Percentiles rank a stretch among this genome's conserved stretches.
Evolutionary conservation across 192 early-diverging fungal genomes (phyloP).

Genomic region (Entomortierella parvispora): DNA sequence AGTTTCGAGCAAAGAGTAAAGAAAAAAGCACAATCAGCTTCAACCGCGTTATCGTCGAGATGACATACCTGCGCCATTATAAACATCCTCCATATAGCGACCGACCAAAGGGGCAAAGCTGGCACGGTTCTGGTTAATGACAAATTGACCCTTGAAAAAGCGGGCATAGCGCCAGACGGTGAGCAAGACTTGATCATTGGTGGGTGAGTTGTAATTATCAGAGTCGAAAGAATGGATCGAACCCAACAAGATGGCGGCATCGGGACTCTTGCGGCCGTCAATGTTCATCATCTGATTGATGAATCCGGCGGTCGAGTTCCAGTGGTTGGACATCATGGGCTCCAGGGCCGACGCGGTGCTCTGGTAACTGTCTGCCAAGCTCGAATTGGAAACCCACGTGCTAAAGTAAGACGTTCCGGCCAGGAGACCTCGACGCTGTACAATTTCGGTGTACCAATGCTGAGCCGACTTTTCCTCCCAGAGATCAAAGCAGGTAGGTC

Average conservation of each 20-base stretch:
- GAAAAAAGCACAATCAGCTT: too few species aligned
- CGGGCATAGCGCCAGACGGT: constrained; percentile 27
- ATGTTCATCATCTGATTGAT: constrained; percentile 53
- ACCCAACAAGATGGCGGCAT: constrained; percentile 70
- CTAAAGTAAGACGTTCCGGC: constrained; percentile 65
- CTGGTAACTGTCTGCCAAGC: constrained; percentile 44
- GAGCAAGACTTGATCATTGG: constrained; percentile 45
- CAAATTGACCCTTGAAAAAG: constrained; percentile 50
- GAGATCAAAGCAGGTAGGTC: constrained; percentile 59
- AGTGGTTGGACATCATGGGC: constrained; percentile 54
- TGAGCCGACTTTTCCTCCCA: constrained; percentile 83
- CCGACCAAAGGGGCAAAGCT: constrained; percentile 69
- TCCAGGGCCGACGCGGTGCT: constrained; percentile 46
- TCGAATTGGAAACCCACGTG: constrained; percentile 38
- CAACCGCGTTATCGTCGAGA: too few species aligned
- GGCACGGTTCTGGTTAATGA: constrained; percentile 55
- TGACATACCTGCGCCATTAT: too few species aligned
- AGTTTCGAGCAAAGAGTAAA: too few species aligned
- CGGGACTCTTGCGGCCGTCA: constrained; percentile 57
- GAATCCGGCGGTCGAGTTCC: constrained; percentile 47
- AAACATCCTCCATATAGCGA: constrained; percentile 81
- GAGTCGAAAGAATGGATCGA: constrained; percentile 52
- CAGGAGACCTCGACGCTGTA: constrained; percentile 67
- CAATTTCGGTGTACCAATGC: constrained; percentile 77
- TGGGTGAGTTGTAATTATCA: constrained; percentile 39